phyloP scores from a whole-genome alignment of 2,329 filamentous ascomycete genomes.

The Beauveria caledonica region DNA sequence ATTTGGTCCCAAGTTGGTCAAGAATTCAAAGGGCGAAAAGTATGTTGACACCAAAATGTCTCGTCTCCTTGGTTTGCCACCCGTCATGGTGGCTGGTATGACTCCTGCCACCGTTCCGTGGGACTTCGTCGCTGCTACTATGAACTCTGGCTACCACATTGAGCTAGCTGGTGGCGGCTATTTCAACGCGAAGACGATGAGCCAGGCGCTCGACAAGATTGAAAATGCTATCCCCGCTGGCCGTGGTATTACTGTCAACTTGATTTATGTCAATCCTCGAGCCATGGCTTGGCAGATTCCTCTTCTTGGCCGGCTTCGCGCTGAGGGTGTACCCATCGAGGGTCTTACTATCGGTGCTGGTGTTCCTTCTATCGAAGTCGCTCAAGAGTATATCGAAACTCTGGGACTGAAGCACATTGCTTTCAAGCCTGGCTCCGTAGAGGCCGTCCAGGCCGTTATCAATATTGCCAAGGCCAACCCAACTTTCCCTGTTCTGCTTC shows the following conservation, averaged over 20 bases:
- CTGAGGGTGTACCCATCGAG: constrained; percentile 84
- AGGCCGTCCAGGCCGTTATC: constrained; percentile 82
- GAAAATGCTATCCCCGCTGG: constrained; percentile 76
- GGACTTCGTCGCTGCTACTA: constrained; percentile 87
- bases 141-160: constrained; percentile 92
- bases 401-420: constrained; percentile 86
- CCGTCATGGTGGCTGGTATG: constrained; percentile 89
- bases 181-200: constrained; percentile 76
- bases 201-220: constrained; percentile 73
- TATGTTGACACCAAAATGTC: constrained; percentile 98
- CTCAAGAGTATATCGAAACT: constrained; percentile 88
- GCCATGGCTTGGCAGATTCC: constrained; percentile 93
- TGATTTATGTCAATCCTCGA: constrained; percentile 84
- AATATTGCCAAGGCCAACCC: constrained; percentile 94
- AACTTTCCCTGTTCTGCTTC: constrained; percentile 81
- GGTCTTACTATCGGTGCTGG: constrained; percentile 88
- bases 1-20: constrained; percentile 84
- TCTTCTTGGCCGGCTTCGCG: constrained; percentile 67
- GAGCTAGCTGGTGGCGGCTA: constrained; percentile 87
- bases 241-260: constrained; percentile 79
- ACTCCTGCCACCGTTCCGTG: constrained; percentile 81
- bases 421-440: constrained; percentile 87
- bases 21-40: constrained; percentile 79
- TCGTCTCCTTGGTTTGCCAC: constrained; percentile 72
- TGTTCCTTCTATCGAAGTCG: constrained; percentile 87